A percentile compares a stretch with the other conserved stretches of the same genome.
Evolutionary conservation across 768 basidiomycete genomes (phyloP).

Genomic region (Tricholoma matsutake): DNA sequence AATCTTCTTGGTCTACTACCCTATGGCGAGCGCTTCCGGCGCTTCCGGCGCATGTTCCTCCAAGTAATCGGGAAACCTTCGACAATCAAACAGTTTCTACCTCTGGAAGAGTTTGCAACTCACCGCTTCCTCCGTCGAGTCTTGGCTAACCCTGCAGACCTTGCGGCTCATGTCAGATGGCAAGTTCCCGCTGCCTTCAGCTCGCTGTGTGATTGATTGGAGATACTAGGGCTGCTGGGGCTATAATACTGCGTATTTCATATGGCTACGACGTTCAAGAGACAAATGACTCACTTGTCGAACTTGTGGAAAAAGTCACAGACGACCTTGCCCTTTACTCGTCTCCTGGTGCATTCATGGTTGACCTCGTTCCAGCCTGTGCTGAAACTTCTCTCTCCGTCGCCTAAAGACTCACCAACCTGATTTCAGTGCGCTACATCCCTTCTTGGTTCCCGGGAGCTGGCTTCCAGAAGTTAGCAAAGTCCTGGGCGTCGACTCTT

Average conservation of each 20-base stretch:
- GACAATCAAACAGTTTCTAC: constrained; percentile 41
- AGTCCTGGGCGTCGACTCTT: constrained; percentile 50
- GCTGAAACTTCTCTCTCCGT: constrained; percentile 14
- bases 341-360: constrained; percentile 50
- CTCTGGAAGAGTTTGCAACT: constrained; percentile 44
- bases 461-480: constrained; percentile 51
- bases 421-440: constrained; percentile 47
- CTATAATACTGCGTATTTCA: constrained; percentile 49
- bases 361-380: constrained; percentile 51
- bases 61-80: constrained; percentile 44
- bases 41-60: constrained; percentile 50
- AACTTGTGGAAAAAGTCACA: constrained; percentile 49
- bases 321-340: constrained; percentile 52
- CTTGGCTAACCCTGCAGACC: constrained; percentile 43
- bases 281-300: constrained; percentile 47
- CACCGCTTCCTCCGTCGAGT: constrained; percentile 46
- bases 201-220: neutral
- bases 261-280: constrained; percentile 54
- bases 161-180: constrained; percentile 46
- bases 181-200: constrained; percentile 23
- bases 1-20: constrained; percentile 52
- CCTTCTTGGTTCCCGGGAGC: constrained; percentile 67
- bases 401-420: neutral
- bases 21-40: constrained; percentile 53
- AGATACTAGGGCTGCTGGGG: constrained; percentile 44